Evolutionary conservation across 228 moss, liverwort and hornwort genomes (phyloP).

Genomic region (Sphagnum magellanicum): DNA sequence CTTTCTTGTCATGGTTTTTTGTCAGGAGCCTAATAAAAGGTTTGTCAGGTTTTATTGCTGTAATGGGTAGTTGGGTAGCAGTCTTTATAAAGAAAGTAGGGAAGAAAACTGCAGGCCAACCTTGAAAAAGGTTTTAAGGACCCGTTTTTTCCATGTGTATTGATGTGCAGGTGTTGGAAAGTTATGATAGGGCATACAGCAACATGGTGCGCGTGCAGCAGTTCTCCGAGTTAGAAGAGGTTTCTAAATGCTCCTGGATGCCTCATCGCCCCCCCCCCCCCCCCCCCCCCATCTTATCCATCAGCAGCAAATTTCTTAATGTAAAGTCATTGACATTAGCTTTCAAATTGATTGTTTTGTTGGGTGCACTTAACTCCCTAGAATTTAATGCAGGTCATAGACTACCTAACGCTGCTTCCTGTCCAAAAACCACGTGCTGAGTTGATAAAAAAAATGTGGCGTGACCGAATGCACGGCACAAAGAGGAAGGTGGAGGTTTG

Average conservation of each 20-base stretch:
- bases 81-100: too few species aligned
- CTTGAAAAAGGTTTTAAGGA: too few species aligned
- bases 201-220: constrained; percentile 99
- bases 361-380: too few species aligned
- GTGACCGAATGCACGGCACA: constrained; percentile 83
- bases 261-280: not conserved
- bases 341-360: too few species aligned
- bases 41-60: too few species aligned
- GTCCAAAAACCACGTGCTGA: constrained; percentile 44
- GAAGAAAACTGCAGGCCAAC: too few species aligned
- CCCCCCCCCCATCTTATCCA: not conserved
- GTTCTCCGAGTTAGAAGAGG: constrained; percentile 98
- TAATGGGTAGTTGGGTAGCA: too few species aligned
- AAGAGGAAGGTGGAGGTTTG: constrained; percentile 99
- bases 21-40: too few species aligned
- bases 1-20: too few species aligned
- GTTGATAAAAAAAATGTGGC: constrained; percentile 93
- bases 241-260: constrained; percentile 12
- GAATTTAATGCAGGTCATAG: constrained; percentile 65
- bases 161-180: constrained; percentile 71
- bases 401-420: constrained; percentile 43
- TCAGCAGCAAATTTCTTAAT: too few species aligned
- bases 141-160: too few species aligned
- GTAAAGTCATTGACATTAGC: too few species aligned
- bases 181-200: constrained; percentile 98